phyloP scores from a whole-genome alignment of 495 filamentous ascomycete species.

The Penicillium nucicola region DNA sequence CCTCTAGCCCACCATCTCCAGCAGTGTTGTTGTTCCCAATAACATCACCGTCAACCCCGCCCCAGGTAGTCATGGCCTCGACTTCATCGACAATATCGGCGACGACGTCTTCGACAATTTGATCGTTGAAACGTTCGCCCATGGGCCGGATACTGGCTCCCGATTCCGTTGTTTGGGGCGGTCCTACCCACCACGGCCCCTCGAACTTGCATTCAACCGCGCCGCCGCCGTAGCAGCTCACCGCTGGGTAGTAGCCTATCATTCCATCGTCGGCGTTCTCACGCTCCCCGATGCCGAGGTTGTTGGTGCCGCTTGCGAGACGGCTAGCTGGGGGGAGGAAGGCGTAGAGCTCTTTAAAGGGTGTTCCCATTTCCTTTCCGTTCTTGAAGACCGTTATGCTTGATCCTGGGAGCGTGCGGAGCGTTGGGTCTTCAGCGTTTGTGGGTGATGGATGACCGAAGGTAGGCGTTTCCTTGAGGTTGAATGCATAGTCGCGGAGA shows the following conservation, averaged over 20 bases:
- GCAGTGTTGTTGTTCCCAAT: constrained; percentile 29
- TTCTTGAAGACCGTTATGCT: constrained; percentile 91
- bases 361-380: constrained; percentile 77
- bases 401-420: constrained; percentile 83
- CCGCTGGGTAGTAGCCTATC: constrained; percentile 91
- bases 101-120: constrained; percentile 90
- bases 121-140: constrained; percentile 82
- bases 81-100: constrained; percentile 93
- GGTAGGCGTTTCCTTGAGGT: constrained; percentile 45
- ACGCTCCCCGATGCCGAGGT: constrained; percentile 72
- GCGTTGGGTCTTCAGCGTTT: constrained; percentile 66
- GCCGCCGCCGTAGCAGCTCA: constrained; percentile 88
- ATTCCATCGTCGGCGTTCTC: constrained; percentile 87
- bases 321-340: constrained; percentile 91
- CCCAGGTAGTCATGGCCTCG: constrained; percentile 55
- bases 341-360: constrained; percentile 83
- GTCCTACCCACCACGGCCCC: constrained; percentile 84
- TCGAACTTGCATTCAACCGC: constrained; percentile 91
- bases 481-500: constrained; percentile 66
- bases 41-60: constrained; percentile 39
- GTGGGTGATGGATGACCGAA: constrained; percentile 53
- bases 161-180: constrained; percentile 42
- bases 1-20: constrained; percentile 13
- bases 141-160: constrained; percentile 53
- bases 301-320: constrained; percentile 49